These are phyloP conservation scores for Penicillium steckii DNA, from an alignment of 495 filamentous ascomycete genomes.

Conservation along the genomic window DNA sequence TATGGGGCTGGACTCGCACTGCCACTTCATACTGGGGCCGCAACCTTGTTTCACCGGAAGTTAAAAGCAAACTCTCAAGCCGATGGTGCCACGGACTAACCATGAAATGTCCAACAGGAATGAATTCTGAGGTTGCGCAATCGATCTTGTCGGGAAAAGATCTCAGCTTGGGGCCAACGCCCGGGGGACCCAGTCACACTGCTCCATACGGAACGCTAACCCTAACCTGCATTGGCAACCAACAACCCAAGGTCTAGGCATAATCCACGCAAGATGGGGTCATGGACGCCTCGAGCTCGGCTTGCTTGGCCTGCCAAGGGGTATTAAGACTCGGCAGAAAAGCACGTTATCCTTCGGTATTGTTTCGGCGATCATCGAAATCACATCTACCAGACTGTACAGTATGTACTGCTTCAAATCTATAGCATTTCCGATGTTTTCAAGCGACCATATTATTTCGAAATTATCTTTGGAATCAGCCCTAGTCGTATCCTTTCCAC, in stretches of 20 bases:
- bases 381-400: no score
- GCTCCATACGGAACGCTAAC: no score
- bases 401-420: no score
- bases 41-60: conserved; percentile 1
- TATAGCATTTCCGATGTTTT: no score
- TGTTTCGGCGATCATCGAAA: no score
- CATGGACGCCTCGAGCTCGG: not conserved
- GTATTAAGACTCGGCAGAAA: not conserved
- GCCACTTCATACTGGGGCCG: not conserved
- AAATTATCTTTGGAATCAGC: not conserved
- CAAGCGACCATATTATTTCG: not conserved
- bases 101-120: not conserved
- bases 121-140: not conserved
- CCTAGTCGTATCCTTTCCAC: not conserved
- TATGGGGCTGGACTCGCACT: not conserved
- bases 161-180: not conserved
- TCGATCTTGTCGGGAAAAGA: not conserved
- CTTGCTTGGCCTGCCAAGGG: not conserved
- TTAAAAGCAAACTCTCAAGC: not conserved
- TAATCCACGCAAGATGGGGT: not conserved
- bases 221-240: not conserved
- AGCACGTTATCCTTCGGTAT: not conserved
- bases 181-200: not conserved
- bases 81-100: not conserved
- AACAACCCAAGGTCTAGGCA: not conserved